Evolutionary conservation across 73 alveolate genomes (phyloP), one percentile per base, ranked within the genome.

Genomic region (Blepharisma stoltei): DNA sequence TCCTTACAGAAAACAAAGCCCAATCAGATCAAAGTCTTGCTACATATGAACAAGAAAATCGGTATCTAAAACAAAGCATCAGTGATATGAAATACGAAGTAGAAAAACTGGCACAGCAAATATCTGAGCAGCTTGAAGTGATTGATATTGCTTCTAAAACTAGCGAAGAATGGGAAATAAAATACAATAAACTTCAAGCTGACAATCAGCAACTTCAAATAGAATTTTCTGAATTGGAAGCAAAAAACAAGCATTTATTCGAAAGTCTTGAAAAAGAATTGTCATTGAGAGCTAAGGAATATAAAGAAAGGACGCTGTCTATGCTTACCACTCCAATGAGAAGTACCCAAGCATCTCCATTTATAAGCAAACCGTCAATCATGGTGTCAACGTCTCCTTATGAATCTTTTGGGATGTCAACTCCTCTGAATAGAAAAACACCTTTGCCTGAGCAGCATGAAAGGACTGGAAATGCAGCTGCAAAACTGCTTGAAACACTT

Each of bases 251-350:
- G 73, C 46, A 60, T 8, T 14, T 60, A 14, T 60, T 60, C 5
- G 73, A 60, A 60, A 60, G 18, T 9, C 45, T 60, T 8, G 46
- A 60, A 25, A 60, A 60, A 38, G 73, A 60, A 60, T 60, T 60
- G 23, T n/a, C 73, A 60, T 47, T 14, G 46, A 60, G 73, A 25
- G 73, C 73, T 18, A 60, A 60, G 73, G 73, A 60, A 8, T 60
- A 60, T 5, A 60, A 60, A 38, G 73, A 60, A 25, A 60, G 73
- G 73, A 60, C 73, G 2, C 2, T 60, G 2, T 14, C 14, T 25
- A 14, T 60, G 23, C 73, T 60, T 60, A 60, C 14, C 5, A 60
- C 38, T 18, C 73, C 73, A 52, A 25, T 8, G 46, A 60, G 73
- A 60, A 60, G 73, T 25, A 25, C 45, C 23, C 41, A 32, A 32